Base-by-base conservation (phyloP, 768 basidiomycete genomes). In the Rhizopogon salebrosus region DNA sequence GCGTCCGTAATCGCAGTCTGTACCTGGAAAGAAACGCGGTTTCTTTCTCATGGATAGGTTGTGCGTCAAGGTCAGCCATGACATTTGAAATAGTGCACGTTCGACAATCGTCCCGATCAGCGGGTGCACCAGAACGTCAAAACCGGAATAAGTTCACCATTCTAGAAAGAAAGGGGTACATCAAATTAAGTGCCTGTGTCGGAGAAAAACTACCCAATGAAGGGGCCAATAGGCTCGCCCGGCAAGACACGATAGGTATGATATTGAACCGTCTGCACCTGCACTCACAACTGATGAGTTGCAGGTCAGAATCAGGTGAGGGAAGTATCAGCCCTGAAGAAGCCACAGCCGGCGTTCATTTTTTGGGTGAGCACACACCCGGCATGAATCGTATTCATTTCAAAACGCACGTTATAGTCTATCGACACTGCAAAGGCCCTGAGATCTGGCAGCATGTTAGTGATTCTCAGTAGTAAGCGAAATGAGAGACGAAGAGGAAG, bases 221-320 rank as follows among this genome's bases (percentile, higher is more conserved):
- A 6, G 65, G n/a, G 64, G 29, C 70, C 70, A 20, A 70, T 75
- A 8, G 65, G 53, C 26, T 60, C 50, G 1, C 72, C 77, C 36
- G 72, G 66, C 11, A 34, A 34, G 31, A 34, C 5, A 68, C n/a
- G n/a, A 59, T 41, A 78, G 51, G 18, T 58, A 63, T 70, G 79
- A n/a, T 16, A 77, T 77, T 13, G 78, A 78, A 18, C 75, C 74
- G 52, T 72, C 62, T 13, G 60, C 41, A 6, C 72, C 77, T 16
- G 73, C 72, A 9, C 77, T 76, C n/a, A 77, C 37, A 36, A 69
- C 73, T 71, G 38, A 77, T 54, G 8, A 74, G 72, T 60, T 74
- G 74, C 16, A 71, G 69, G 52, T 78, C 72, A 49, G 76, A 75
- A 27, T 70, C 75, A 1, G 75, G 77, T 50, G 36, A 78, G 60